Conservation (phyloP, 139 green algal species). For the Chlamydomonas incerta region DNA sequence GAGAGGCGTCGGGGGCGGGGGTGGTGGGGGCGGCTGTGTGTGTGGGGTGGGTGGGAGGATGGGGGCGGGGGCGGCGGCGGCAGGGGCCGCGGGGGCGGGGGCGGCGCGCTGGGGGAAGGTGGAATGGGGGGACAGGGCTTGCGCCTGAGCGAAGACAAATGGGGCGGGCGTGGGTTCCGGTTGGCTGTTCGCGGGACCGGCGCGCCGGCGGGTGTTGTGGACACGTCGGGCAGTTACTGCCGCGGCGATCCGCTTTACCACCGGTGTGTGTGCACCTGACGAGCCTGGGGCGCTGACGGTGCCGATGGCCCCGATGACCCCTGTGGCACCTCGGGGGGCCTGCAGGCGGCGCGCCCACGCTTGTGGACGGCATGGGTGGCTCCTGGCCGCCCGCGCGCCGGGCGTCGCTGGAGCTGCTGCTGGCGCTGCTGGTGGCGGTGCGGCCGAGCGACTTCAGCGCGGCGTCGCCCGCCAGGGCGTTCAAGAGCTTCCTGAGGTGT, state of each 20-base stretch:
- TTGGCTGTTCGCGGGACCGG: too few relatives aligned
- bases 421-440: slow-evolving; percentile 8
- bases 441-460: slow-evolving; percentile 30
- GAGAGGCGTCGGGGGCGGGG: background rate
- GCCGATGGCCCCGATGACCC: too few relatives aligned
- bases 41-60: background rate
- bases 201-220: too few relatives aligned
- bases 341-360: slow-evolving; percentile 8
- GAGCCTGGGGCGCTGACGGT: too few relatives aligned
- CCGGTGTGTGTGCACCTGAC: too few relatives aligned
- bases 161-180: too few relatives aligned
- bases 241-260: too few relatives aligned
- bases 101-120: too few relatives aligned
- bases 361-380: background rate
- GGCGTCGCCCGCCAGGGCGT: background rate
- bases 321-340: too few relatives aligned
- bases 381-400: slow-evolving; percentile 22
- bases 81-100: background rate
- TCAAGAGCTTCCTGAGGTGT: slow-evolving; percentile 38
- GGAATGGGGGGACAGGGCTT: too few relatives aligned
- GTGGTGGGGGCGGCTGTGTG: background rate
- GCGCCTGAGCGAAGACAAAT: too few relatives aligned
- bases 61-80: background rate
- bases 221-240: too few relatives aligned
- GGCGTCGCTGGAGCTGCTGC: slow-evolving; percentile 35